Conservation (phyloP, 257 asterid species). For the Mitragyna speciosa region DNA sequence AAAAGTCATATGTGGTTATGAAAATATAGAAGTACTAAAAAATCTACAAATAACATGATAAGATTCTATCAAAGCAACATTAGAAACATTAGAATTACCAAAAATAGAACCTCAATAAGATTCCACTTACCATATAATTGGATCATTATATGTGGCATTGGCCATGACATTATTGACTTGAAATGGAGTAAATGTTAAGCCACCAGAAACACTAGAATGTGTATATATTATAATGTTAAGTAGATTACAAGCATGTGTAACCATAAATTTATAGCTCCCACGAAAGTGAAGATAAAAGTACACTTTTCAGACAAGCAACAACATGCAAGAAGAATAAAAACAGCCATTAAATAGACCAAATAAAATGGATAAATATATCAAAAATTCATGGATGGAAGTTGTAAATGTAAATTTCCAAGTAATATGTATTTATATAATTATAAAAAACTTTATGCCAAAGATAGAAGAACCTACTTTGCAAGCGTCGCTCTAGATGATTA, state of each 20-base stretch:
- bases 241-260: background rate
- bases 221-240: background rate
- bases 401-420: background rate
- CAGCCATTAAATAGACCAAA: background rate
- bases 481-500: constrained; percentile 69
- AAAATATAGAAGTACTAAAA: background rate
- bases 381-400: background rate
- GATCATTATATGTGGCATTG: background rate
- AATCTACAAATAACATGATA: background rate
- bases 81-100: background rate
- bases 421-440: background rate
- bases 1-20: background rate
- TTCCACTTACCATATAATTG: background rate
- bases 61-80: background rate
- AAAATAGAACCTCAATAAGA: background rate
- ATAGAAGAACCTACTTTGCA: constrained; percentile 62
- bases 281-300: background rate
- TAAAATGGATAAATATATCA: background rate
- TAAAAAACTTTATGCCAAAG: constrained; percentile 6
- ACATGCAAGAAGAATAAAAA: background rate
- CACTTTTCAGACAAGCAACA: background rate
- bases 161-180: background rate
- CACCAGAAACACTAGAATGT: background rate
- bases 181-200: constrained; percentile 3
- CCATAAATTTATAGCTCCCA: constrained; percentile 1